Conservation (phyloP, 371 early-diverging fungal genomes). For the Entomophthora muscae region DNA sequence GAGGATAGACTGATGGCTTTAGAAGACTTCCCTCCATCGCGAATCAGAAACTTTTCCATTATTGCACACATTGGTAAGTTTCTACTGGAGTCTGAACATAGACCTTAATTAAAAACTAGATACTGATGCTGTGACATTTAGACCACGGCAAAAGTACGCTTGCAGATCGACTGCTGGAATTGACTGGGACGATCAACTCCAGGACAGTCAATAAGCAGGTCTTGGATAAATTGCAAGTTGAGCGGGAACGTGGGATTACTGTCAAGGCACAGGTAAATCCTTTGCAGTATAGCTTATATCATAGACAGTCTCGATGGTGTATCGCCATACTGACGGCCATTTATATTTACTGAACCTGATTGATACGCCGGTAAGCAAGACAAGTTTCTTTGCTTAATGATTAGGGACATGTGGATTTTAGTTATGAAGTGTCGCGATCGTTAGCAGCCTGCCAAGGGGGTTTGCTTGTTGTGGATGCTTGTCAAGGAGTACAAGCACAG, state of each 20-base stretch:
- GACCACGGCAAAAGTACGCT: constrained; percentile 92
- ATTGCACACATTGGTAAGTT: constrained; percentile 83
- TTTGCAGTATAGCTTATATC: constrained; percentile 6
- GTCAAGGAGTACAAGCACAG: constrained; percentile 85
- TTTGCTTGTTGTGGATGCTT: constrained; percentile 73
- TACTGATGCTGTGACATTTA: constrained; percentile 10
- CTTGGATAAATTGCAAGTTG: constrained; percentile 87
- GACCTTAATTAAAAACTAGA: background rate
- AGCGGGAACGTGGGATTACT: constrained; percentile 92
- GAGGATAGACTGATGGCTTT: background rate
- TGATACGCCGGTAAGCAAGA: constrained; percentile 60
- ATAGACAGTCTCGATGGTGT: constrained; percentile 80
- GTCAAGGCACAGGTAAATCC: constrained; percentile 80
- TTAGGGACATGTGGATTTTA: constrained; percentile 66
- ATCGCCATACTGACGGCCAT: constrained; percentile 42
- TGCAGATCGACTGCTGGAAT: constrained; percentile 38
- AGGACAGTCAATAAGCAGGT: constrained; percentile 79
- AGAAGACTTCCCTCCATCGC: constrained; percentile 49
- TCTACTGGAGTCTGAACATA: background rate
- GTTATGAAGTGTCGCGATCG: constrained; percentile 83
- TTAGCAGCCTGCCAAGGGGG: constrained; percentile 83
- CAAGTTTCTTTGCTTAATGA: background rate
- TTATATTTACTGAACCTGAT: constrained; percentile 66
- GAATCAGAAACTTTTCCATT: constrained; percentile 89
- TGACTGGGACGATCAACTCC: constrained; percentile 29